These are phyloP conservation scores for Aspergillus baeticus DNA, from an alignment of 495 filamentous ascomycete species.

Conservation along the genomic window DNA sequence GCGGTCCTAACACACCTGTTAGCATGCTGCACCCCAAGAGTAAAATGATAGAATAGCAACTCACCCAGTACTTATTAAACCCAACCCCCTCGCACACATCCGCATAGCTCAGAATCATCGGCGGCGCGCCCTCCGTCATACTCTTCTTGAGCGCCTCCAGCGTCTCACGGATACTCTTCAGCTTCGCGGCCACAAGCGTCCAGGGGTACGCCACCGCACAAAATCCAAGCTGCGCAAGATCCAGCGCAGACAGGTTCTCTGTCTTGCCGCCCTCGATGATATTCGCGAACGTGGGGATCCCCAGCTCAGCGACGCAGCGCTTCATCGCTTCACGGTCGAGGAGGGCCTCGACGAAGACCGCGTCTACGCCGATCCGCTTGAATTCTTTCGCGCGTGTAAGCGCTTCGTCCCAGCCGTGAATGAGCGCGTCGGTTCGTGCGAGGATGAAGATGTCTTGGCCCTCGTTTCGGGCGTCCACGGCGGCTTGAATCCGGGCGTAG, in stretches of 20 bases:
- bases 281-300: conserved; percentile 40
- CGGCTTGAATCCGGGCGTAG: conserved; percentile 39
- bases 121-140: conserved; percentile 29
- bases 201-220: conserved; percentile 43
- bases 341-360: conserved; percentile 42
- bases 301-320: conserved; percentile 30
- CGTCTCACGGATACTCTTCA: conserved; percentile 39
- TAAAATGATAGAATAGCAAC: background rate
- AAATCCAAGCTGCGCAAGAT: conserved; percentile 37
- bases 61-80: conserved; percentile 42
- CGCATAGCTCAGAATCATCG: conserved; percentile 33
- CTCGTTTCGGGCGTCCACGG: conserved; percentile 38
- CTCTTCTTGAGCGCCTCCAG: conserved; percentile 36
- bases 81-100: conserved; percentile 42
- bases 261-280: conserved; percentile 47
- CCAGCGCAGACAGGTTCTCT: conserved; percentile 38
- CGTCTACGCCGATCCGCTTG: conserved; percentile 36
- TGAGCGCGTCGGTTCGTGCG: conserved; percentile 38
- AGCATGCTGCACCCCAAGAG: conserved; percentile 22
- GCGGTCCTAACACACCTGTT: conserved; percentile 14
- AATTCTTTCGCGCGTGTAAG: conserved; percentile 36
- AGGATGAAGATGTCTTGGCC: conserved; percentile 42
- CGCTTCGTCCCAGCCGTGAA: conserved; percentile 39
- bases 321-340: conserved; percentile 40
- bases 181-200: conserved; percentile 41